Base-by-base conservation (phyloP, 108 stramenopile genomes). In the Cyclotella sp. region DNA sequence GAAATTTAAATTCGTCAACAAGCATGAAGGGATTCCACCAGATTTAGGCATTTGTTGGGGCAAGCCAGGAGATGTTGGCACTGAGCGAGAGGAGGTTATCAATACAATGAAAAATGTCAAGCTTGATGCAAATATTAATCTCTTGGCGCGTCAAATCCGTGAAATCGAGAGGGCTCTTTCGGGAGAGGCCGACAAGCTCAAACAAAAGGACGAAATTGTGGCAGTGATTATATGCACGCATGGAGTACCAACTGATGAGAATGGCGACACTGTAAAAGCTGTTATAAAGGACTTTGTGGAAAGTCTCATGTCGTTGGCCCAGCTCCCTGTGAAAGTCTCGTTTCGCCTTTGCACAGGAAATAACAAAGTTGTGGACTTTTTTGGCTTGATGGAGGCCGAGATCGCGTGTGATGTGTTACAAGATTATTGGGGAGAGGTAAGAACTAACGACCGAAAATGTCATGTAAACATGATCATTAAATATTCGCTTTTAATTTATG, bases 221-320 rank as follows among this genome's bases (percentile, higher is more conserved):
- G 34, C 69, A n/a, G 72, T 89, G 45, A 65, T 89, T 14, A 73
- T 89, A 34, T 75, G 79, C 27, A 84, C 88, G 2, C 83, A 89
- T 29, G 85, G 88, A 2, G 68, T 79, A 10, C 82, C 88, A 40
- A 84, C 83, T 0, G 59, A 86, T 55, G 84, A 78, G 13, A 47
- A 55, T n/a, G 72, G 76, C 1, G 9, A 54, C 28, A 42, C 28
- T 46, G 66, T 46, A 13, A 40, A 53, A 8, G 29, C 64, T 39
- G 62, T 70, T 18, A 41, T 70, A 7, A 63, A 63, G 39, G 78
- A 73, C 3, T 79, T 75, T 70, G 39, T 71, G 10, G 45, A 30
- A 54, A 30, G 24, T 11, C 18, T 73, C 12, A 9, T 9, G 10
- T 24, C 44, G 8, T 45, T 79, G 14, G 14, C 46, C n/a, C 4